Conservation (phyloP, 192 early-diverging fungal genomes). For the Gamsiella multidivaricata region DNA sequence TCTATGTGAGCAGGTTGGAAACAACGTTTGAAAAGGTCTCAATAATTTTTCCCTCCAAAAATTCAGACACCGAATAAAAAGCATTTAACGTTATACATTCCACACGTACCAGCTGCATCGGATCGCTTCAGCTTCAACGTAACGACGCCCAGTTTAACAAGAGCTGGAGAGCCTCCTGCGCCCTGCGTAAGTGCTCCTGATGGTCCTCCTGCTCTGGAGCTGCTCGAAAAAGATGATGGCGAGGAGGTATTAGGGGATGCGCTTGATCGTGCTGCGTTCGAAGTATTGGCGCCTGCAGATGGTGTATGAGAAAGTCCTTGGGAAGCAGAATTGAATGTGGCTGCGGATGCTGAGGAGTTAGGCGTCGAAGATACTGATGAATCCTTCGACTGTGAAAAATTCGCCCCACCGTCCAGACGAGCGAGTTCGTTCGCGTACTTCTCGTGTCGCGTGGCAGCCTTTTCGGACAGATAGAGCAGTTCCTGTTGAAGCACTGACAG, state of each 20-base stretch:
- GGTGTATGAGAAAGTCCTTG: slow-evolving; percentile 5
- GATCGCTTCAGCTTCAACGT: slow-evolving; percentile 48
- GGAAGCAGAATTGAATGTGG: background rate
- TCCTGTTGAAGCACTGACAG: slow-evolving; percentile 34
- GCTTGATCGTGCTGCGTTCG: slow-evolving; percentile 9
- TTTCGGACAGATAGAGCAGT: slow-evolving; percentile 37
- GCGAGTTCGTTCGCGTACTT: slow-evolving; percentile 28
- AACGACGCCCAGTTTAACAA: slow-evolving; percentile 41
- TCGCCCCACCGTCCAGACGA: slow-evolving; percentile 14
- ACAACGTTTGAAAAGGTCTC: background rate
- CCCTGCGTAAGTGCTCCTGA: slow-evolving; percentile 5
- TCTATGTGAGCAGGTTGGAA: too few species aligned
- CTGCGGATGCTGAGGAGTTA: slow-evolving; percentile 2
- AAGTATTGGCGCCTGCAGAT: slow-evolving; percentile 5
- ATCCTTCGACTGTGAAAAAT: slow-evolving; percentile 31
- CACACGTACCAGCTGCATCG: slow-evolving; percentile 27
- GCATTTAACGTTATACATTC: background rate
- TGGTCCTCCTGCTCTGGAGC: slow-evolving; percentile 18
- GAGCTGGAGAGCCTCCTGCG: background rate
- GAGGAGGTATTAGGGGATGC: slow-evolving; percentile 36
- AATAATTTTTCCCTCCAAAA: background rate
- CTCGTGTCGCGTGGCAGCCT: slow-evolving; percentile 23
- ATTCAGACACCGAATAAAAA: too few species aligned
- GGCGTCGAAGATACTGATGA: slow-evolving; percentile 40
- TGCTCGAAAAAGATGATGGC: slow-evolving; percentile 34